Conservation (phyloP, 1,284 basidiomycete species). For the Kalmanozyma brasiliensis region DNA sequence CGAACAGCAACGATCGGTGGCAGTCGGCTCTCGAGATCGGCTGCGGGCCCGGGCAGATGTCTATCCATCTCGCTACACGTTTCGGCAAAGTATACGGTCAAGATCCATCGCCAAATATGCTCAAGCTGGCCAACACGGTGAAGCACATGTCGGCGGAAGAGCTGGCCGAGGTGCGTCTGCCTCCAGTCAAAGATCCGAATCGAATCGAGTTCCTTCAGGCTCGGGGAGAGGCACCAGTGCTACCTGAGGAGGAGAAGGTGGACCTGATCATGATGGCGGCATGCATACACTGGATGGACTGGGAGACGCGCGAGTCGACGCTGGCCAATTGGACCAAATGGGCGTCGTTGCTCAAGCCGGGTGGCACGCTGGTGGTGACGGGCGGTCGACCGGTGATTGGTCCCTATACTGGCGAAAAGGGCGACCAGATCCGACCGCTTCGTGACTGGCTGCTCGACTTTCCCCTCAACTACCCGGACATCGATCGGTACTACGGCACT, state of each 20-base stretch:
- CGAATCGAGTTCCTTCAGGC: slow-evolving; percentile 33
- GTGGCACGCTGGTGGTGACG: slow-evolving; percentile 33
- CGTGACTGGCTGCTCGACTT: slow-evolving; percentile 45
- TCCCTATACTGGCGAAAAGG: slow-evolving; percentile 29
- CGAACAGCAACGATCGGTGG: slow-evolving; percentile 18
- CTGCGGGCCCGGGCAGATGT: slow-evolving; percentile 47
- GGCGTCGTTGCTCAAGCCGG: slow-evolving; percentile 42
- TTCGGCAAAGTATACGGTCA: slow-evolving; percentile 38
- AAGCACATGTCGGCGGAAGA: slow-evolving; percentile 43
- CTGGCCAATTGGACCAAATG: slow-evolving; percentile 33
- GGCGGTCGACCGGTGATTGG: slow-evolving; percentile 38
- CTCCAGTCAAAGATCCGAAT: slow-evolving; percentile 23
- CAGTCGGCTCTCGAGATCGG: slow-evolving; percentile 41
- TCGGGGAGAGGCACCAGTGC: slow-evolving; percentile 28
- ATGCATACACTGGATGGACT: slow-evolving; percentile 51
- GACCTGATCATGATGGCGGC: slow-evolving; percentile 49
- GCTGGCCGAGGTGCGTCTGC: slow-evolving; percentile 27
- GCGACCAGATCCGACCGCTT: slow-evolving; percentile 33
- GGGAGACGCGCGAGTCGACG: slow-evolving; percentile 20
- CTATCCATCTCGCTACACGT: slow-evolving; percentile 42
- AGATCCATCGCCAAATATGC: slow-evolving; percentile 43
- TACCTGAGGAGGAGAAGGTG: slow-evolving; percentile 39
- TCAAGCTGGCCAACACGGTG: slow-evolving; percentile 42
- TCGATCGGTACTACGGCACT: slow-evolving; percentile 20
- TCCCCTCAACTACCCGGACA: slow-evolving; percentile 19